Conservation (phyloP, 2,329 filamentous ascomycete species). For the Diaporthe sp. region DNA sequence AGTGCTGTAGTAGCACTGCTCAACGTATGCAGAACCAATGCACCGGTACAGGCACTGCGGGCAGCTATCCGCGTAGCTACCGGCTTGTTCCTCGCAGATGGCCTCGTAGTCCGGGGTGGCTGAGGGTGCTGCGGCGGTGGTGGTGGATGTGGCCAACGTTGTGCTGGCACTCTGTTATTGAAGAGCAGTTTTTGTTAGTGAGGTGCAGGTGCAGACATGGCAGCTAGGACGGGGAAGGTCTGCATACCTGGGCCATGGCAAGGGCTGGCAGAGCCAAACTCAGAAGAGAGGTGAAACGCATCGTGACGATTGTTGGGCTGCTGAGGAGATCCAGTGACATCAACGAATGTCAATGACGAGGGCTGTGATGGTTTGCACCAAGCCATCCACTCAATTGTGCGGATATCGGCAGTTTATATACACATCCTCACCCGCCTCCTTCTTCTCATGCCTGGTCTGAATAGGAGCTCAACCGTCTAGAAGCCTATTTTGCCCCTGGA, state of each 20-base stretch:
- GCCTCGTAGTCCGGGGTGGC: conserved; percentile 36
- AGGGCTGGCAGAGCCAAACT: conserved; percentile 24
- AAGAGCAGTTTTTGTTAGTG: neutral
- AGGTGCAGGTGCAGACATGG: neutral
- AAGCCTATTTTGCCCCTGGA: conserved; percentile 20
- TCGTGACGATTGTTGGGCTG: neutral
- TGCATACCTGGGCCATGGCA: conserved; percentile 27
- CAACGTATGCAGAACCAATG: neutral
- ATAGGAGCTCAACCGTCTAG: neutral
- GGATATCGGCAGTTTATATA: neutral
- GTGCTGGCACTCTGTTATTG: neutral
- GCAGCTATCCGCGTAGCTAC: conserved; percentile 31
- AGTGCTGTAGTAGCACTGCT: conserved; percentile 36
- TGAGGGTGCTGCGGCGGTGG: conserved; percentile 22
- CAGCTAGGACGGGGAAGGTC: neutral
- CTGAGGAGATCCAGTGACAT: too few relatives aligned
- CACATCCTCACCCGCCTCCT: too few relatives aligned
- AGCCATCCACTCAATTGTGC: neutral
- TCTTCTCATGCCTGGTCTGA: neutral
- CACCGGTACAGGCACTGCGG: conserved; percentile 37
- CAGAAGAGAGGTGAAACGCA: conserved; percentile 19
- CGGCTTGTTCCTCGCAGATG: conserved; percentile 36
- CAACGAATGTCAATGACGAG: neutral
- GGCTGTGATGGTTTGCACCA: neutral
- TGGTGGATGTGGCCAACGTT: conserved; percentile 7